Evolutionary conservation across 2,329 filamentous ascomycete species (phyloP).

Genomic region (Diplodia seriata): DNA sequence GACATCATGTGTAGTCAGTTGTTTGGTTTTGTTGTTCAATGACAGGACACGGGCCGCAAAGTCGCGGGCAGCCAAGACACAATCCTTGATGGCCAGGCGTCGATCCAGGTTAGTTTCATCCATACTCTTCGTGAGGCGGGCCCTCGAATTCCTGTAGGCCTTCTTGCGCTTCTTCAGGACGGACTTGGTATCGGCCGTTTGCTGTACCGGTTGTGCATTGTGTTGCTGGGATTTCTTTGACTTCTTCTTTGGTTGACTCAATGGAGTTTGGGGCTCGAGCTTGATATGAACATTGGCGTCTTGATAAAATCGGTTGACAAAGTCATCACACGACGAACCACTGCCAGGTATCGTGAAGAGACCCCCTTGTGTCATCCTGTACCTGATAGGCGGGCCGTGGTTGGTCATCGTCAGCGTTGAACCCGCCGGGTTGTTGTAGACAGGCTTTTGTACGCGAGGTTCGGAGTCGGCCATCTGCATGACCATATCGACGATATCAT

Average conservation of each 20-base stretch:
- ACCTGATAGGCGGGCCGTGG: background rate
- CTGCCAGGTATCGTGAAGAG: background rate
- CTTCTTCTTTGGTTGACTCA: background rate
- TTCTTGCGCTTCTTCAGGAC: background rate
- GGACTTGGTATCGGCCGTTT: background rate
- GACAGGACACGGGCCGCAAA: background rate
- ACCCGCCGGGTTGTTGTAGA: background rate
- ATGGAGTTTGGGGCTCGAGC: background rate
- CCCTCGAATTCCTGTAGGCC: background rate
- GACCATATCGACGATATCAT: conserved; percentile 42
- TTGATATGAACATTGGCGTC: background rate
- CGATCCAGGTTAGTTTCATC: background rate
- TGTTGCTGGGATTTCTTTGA: no score
- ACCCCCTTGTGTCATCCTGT: background rate
- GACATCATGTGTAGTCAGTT: background rate
- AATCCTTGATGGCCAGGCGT: background rate
- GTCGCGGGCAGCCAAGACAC: background rate
- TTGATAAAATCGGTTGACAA: no score
- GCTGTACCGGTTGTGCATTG: background rate
- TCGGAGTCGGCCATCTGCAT: conserved; percentile 36
- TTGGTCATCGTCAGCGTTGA: background rate
- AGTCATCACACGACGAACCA: background rate
- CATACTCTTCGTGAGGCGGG: background rate
- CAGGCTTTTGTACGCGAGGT: background rate
- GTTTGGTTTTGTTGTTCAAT: background rate